Percentiles rank a stretch among this genome's conserved stretches.
phyloP scores from a whole-genome alignment of 176 grass and related monocot species.

The Themeda triandra region DNA sequence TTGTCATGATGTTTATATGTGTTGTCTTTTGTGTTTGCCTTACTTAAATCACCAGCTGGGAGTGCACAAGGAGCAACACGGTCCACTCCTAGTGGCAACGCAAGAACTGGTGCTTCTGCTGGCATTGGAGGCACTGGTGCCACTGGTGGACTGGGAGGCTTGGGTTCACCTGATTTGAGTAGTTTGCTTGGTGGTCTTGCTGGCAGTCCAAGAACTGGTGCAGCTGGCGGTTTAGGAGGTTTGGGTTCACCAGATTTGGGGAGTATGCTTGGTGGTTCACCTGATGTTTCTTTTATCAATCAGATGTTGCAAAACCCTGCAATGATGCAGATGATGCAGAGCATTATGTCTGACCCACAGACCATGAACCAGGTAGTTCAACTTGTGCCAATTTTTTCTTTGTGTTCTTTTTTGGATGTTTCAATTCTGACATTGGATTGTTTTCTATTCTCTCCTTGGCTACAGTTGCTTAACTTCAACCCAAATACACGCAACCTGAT shows the following conservation, averaged over 20 bases:
- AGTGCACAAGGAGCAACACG: conserved; percentile 48
- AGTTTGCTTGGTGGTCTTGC: conserved; percentile 63
- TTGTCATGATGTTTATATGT: not conserved
- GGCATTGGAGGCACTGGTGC: conserved; percentile 37
- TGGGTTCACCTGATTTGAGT: conserved; percentile 67
- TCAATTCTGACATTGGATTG: not conserved
- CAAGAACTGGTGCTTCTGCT: conserved; percentile 37
- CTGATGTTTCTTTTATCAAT: conserved; percentile 55
- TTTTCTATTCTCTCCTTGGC: conserved; percentile 31
- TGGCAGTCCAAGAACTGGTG: conserved; percentile 45
- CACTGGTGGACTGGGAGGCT: conserved; percentile 42
- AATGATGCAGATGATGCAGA: conserved; percentile 96
- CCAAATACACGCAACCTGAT: conserved; percentile 71
- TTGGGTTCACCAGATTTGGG: conserved; percentile 67
- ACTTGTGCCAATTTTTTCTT: conserved; percentile 9
- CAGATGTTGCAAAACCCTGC: conserved; percentile 96
- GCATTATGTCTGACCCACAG: conserved; percentile 88
- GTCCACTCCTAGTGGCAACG: conserved; percentile 40
- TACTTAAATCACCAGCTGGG: conserved; percentile 50
- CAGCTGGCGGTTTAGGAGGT: conserved; percentile 50
- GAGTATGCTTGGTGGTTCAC: conserved; percentile 51
- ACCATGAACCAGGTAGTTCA: conserved; percentile 72
- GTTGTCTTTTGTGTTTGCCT: conserved; percentile 6
- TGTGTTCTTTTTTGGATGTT: conserved; percentile 10
- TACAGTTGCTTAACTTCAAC: conserved; percentile 80